A percentile compares a stretch with the other conserved stretches of the same genome.
Evolutionary conservation across 345 rosid genomes (phyloP).

Genomic region (Hevea brasiliensis): DNA sequence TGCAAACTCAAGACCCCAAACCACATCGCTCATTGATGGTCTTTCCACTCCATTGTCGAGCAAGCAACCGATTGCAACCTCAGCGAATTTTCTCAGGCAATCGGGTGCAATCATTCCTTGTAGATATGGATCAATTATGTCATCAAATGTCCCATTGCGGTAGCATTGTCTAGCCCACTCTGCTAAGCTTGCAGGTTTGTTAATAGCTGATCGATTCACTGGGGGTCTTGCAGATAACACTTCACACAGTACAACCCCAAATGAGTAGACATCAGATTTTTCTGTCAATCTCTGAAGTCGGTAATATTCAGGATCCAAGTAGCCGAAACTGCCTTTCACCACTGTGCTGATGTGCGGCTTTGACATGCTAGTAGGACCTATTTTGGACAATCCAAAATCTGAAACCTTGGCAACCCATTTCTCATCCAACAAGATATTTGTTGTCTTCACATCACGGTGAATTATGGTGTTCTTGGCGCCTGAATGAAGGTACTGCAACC

Average conservation of each 20-base stretch:
- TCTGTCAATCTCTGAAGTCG: conserved; percentile 29
- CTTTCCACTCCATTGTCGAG: background rate
- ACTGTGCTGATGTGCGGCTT: conserved; percentile 36
- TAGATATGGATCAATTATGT: conserved; percentile 10
- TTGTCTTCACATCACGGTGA: conserved; percentile 42
- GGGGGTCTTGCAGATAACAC: conserved; percentile 8
- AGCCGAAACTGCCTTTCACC: conserved; percentile 44
- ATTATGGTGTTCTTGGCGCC: conserved; percentile 25
- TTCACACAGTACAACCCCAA: conserved; percentile 17
- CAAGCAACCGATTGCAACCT: conserved; percentile 7
- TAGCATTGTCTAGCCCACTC: conserved; percentile 10
- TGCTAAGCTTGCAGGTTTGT: background rate
- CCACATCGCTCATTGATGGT: conserved; percentile 16
- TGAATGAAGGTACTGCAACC: conserved; percentile 7
- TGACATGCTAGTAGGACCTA: conserved; percentile 19
- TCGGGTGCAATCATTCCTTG: conserved; percentile 7
- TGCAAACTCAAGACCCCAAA: conserved; percentile 4
- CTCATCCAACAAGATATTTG: conserved; percentile 36
- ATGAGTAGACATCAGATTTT: conserved; percentile 34
- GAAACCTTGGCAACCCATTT: conserved; percentile 27
- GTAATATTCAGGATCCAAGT: conserved; percentile 43
- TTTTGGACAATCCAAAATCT: conserved; percentile 42
- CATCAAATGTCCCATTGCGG: conserved; percentile 6
- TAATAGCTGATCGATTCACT: background rate
- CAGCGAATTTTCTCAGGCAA: conserved; percentile 13